Conservation (phyloP, 371 early-diverging fungal species). For the Nematocida parisii region DNA sequence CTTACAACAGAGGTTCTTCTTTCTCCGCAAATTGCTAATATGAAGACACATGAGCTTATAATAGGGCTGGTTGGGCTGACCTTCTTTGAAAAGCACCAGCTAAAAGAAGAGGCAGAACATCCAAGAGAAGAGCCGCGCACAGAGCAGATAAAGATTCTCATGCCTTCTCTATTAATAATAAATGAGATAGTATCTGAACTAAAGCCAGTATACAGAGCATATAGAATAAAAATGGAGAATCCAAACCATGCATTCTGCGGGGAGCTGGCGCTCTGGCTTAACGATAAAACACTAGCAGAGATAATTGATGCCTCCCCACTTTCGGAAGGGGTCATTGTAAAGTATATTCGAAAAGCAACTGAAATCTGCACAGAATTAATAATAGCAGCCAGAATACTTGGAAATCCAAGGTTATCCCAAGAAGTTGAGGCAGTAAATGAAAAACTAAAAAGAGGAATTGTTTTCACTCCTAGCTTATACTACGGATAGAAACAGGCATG, state of each 20-base stretch:
- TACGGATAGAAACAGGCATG: constrained; percentile 36
- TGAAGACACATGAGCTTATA: constrained; percentile 48
- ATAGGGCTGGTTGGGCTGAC: constrained; percentile 61
- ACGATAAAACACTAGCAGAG: constrained; percentile 56
- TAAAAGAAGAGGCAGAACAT: constrained; percentile 42
- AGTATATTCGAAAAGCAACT: constrained; percentile 65
- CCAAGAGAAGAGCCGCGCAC: constrained; percentile 2
- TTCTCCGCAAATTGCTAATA: constrained; percentile 57
- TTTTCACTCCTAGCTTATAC: constrained; percentile 68
- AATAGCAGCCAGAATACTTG: constrained; percentile 60
- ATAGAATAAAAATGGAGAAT: constrained; percentile 24
- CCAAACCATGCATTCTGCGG: constrained; percentile 61
- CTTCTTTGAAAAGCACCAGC: constrained; percentile 62
- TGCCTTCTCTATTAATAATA: constrained; percentile 19
- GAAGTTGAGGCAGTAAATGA: constrained; percentile 58
- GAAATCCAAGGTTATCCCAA: constrained; percentile 57
- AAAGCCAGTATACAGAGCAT: constrained; percentile 25
- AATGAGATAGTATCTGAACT: constrained; percentile 48
- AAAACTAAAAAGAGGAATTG: constrained; percentile 65
- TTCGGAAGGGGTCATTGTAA: constrained; percentile 68
- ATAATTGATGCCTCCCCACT: constrained; percentile 62
- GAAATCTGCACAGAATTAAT: constrained; percentile 69
- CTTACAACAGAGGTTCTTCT: constrained; percentile 68
- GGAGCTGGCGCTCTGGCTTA: constrained; percentile 66
- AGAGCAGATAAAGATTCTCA: constrained; percentile 35